phyloP scores from a whole-genome alignment of 2,329 filamentous ascomycete species.

The Ilyonectria mors-panacis region DNA sequence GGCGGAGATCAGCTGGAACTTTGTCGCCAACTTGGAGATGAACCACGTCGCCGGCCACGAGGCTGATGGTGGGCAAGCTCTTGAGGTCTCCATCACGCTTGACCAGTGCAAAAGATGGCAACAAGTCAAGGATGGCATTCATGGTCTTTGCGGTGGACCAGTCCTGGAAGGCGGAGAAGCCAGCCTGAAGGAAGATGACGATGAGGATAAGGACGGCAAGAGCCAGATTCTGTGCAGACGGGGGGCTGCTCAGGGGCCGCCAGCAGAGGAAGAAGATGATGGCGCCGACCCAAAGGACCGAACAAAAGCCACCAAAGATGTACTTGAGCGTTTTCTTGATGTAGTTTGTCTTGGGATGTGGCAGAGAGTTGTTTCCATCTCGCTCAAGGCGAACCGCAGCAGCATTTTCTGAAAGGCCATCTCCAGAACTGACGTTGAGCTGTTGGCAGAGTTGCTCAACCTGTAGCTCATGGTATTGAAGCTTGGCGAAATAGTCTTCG shows the following conservation, averaged over 20 bases:
- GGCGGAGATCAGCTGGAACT: constrained; percentile 64
- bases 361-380: constrained; percentile 60
- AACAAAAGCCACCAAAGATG: constrained; percentile 64
- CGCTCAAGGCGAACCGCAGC: constrained; percentile 54
- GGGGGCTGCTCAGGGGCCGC: constrained; percentile 61
- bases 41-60: constrained; percentile 64
- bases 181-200: constrained; percentile 63
- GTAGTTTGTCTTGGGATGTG: constrained; percentile 60
- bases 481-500: constrained; percentile 60
- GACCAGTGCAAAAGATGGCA: constrained; percentile 60
- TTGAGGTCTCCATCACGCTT: constrained; percentile 60
- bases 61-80: constrained; percentile 57
- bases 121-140: constrained; percentile 62
- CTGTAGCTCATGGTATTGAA: constrained; percentile 56
- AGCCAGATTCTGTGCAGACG: constrained; percentile 60
- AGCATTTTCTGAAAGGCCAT: constrained; percentile 54
- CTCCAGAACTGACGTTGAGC: constrained; percentile 53
- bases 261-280: constrained; percentile 65
- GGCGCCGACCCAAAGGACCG: constrained; percentile 62
- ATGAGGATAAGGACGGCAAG: constrained; percentile 63
- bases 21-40: constrained; percentile 63
- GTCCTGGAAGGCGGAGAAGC: constrained; percentile 63
- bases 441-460: constrained; percentile 56
- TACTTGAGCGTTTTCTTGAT: constrained; percentile 58
- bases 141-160: constrained; percentile 63